Evolutionary conservation across 2,329 filamentous ascomycete species (phyloP).

Genomic region (Microdochium nivale): DNA sequence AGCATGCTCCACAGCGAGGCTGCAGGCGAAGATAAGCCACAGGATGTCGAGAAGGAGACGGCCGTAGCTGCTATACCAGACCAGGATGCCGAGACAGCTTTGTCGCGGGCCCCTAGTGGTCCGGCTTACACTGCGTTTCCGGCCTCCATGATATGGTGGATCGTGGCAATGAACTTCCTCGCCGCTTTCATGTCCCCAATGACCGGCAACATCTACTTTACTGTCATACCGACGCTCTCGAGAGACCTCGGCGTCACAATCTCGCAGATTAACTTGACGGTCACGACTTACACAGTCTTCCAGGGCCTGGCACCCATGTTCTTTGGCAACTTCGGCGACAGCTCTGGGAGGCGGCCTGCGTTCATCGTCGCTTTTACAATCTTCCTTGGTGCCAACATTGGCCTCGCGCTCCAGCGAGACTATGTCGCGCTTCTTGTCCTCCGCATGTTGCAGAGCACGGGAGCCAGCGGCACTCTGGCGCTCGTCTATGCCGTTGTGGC

Average conservation of each 20-base stretch:
- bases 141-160: slow-evolving; percentile 36
- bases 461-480: slow-evolving; percentile 62
- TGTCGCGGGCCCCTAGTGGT: slow-evolving; percentile 4
- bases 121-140: slow-evolving; percentile 33
- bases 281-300: slow-evolving; percentile 56
- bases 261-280: slow-evolving; percentile 35
- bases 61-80: slow-evolving; percentile 5
- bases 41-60: slow-evolving; percentile 5
- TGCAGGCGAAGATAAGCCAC: slow-evolving; percentile 1
- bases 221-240: slow-evolving; percentile 30
- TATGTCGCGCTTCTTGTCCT: slow-evolving; percentile 51
- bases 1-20: neutral
- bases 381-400: slow-evolving; percentile 51
- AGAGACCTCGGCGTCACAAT: slow-evolving; percentile 27
- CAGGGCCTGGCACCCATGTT: slow-evolving; percentile 54
- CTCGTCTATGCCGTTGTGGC: slow-evolving; percentile 64
- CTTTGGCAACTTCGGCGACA: slow-evolving; percentile 54
- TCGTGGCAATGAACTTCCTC: slow-evolving; percentile 42
- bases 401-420: slow-evolving; percentile 47
- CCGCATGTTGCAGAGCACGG: slow-evolving; percentile 53
- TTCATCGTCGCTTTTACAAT: slow-evolving; percentile 49
- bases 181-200: slow-evolving; percentile 48
- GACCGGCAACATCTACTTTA: slow-evolving; percentile 50
- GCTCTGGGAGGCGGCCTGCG: slow-evolving; percentile 50
- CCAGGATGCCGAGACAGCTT: slow-evolving; percentile 5